Percentiles rank a stretch among this genome's conserved stretches.
phyloP scores from a whole-genome alignment of 2,329 filamentous ascomycete genomes.

The Cladosporium sp. region DNA sequence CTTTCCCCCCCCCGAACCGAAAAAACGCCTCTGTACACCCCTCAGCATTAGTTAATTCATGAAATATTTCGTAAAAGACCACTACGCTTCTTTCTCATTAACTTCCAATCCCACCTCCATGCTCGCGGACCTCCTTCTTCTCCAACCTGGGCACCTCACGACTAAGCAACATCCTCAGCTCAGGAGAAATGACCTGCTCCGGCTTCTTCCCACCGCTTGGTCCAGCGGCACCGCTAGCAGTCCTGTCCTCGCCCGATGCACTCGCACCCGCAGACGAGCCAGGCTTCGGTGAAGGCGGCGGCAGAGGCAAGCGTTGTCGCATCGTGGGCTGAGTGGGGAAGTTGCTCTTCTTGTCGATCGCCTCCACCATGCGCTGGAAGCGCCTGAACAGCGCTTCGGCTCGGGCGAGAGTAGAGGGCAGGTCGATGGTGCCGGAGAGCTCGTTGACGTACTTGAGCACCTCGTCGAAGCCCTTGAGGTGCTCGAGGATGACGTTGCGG shows the following conservation, averaged over 20 bases:
- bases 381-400: conserved; percentile 86
- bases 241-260: conserved; percentile 43
- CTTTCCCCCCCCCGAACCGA: neutral
- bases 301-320: conserved; percentile 49
- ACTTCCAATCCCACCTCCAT: conserved; percentile 43
- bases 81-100: neutral
- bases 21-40: neutral
- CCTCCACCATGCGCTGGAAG: conserved; percentile 85
- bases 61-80: neutral
- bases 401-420: conserved; percentile 79
- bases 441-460: conserved; percentile 99
- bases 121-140: conserved; percentile 46
- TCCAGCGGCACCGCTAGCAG: conserved; percentile 32
- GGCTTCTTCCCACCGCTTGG: conserved; percentile 32
- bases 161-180: conserved; percentile 62
- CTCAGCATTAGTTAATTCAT: neutral
- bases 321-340: conserved; percentile 63
- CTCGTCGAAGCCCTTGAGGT: conserved; percentile 92
- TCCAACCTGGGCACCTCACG: conserved; percentile 57
- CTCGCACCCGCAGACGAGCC: conserved; percentile 18
- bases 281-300: conserved; percentile 27
- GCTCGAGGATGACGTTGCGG: conserved; percentile 91
- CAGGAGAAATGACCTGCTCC: conserved; percentile 61
- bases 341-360: conserved; percentile 86
- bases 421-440: conserved; percentile 87